Evolutionary conservation across 768 basidiomycete genomes (phyloP).

Genomic region (Neoboletus subvelutipes): DNA sequence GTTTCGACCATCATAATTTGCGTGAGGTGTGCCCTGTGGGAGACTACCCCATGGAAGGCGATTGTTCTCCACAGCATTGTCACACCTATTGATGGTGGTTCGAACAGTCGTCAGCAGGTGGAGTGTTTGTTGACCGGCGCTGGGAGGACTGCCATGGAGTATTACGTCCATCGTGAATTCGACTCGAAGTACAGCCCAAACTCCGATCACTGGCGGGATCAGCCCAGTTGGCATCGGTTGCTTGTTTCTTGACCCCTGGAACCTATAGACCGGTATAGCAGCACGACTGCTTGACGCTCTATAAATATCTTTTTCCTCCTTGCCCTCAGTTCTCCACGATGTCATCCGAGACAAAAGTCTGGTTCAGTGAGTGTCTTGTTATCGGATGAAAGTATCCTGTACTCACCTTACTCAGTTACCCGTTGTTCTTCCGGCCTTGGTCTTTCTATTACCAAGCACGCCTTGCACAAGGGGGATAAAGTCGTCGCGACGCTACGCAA

Average conservation of each 20-base stretch:
- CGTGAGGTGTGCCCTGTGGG: not conserved
- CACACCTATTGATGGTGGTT: not conserved
- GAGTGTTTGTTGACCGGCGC: not conserved
- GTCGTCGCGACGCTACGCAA: constrained; percentile 46
- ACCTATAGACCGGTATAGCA: not conserved
- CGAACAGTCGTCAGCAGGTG: not conserved
- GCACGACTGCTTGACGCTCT: too few species aligned
- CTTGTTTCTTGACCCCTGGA: not conserved
- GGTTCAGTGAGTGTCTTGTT: constrained; percentile 19
- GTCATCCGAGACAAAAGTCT: constrained; percentile 16
- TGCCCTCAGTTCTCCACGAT: not conserved
- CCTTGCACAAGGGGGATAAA: constrained; percentile 37
- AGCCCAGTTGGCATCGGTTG: not conserved
- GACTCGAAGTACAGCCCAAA: not conserved
- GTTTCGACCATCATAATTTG: too few species aligned
- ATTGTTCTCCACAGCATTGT: not conserved
- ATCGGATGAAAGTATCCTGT: too few species aligned
- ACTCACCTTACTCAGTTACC: constrained; percentile 33
- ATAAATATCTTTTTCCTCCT: not conserved
- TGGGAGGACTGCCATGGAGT: not conserved
- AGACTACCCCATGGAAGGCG: too few species aligned
- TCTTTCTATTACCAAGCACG: constrained; percentile 29
- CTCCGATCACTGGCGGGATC: not conserved
- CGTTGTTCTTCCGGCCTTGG: constrained; percentile 43
- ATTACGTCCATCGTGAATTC: not conserved